Conservation (phyloP, 164 flowering plant genomes). For the Vitis amurensis region DNA sequence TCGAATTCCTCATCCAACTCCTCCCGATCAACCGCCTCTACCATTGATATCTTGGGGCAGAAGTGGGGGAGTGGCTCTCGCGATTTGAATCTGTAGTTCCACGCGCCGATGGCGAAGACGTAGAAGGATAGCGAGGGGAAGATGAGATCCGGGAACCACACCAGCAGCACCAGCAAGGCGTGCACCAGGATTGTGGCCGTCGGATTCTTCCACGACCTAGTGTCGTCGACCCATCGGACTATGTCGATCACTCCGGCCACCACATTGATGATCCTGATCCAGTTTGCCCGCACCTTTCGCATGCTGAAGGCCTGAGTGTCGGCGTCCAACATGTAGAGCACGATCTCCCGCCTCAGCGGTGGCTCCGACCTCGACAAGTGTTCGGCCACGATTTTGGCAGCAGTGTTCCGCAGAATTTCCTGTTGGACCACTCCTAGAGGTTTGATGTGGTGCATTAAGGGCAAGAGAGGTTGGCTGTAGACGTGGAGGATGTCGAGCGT, state of each 20-base stretch:
- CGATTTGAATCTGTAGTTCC: constrained; percentile 67
- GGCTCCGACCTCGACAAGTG: constrained; percentile 82
- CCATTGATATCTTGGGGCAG: constrained; percentile 55
- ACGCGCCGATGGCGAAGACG: constrained; percentile 61
- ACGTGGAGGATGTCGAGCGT: constrained; percentile 62
- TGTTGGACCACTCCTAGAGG: constrained; percentile 71
- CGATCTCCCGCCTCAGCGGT: constrained; percentile 70
- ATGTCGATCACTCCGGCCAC: constrained; percentile 46
- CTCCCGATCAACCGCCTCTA: constrained; percentile 56
- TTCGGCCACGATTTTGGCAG: constrained; percentile 52
- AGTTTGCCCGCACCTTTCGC: constrained; percentile 80
- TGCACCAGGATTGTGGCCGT: constrained; percentile 75
- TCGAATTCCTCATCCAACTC: constrained; percentile 95
- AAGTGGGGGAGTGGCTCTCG: constrained; percentile 45
- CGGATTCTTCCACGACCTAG: constrained; percentile 81
- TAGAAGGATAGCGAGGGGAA: constrained; percentile 70
- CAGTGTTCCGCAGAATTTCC: constrained; percentile 48
- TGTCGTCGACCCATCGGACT: constrained; percentile 66
- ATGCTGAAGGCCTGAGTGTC: constrained; percentile 73
- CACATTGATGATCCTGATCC: constrained; percentile 62
- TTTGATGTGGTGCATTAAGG: constrained; percentile 78
- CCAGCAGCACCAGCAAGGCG: constrained; percentile 67
- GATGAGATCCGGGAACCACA: constrained; percentile 84
- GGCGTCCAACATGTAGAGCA: constrained; percentile 69
- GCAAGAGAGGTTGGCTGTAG: constrained; percentile 70